Conservation (phyloP, 2,329 filamentous ascomycete genomes). For the Diaporthe helianthi region DNA sequence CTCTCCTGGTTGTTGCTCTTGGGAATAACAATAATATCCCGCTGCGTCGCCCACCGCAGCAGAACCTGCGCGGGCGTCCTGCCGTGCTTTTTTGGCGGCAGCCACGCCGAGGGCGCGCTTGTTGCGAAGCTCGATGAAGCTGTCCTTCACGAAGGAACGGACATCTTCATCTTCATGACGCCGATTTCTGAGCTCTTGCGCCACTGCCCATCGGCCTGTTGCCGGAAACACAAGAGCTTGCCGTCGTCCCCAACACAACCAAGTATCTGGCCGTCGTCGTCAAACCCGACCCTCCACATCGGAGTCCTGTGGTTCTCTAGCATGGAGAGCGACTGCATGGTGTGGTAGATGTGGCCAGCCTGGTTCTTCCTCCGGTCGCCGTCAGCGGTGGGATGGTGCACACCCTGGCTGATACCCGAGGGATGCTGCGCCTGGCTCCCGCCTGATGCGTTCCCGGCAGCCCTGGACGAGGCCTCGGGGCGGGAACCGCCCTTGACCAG, state of each 20-base stretch:
- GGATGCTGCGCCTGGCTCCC: slow-evolving; percentile 45
- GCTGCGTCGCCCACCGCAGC: slow-evolving; percentile 88
- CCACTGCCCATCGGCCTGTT: slow-evolving; percentile 64
- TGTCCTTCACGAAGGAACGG: slow-evolving; percentile 54
- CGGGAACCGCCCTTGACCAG: slow-evolving; percentile 47
- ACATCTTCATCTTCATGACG: slow-evolving; percentile 64
- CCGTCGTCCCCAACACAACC: slow-evolving; percentile 81
- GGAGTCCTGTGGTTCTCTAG: slow-evolving; percentile 73
- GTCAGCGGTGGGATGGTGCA: slow-evolving; percentile 56
- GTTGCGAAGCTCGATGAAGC: slow-evolving; percentile 80
- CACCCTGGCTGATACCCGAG: slow-evolving; percentile 59
- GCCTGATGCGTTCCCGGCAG: slow-evolving; percentile 13
- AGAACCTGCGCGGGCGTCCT: slow-evolving; percentile 83
- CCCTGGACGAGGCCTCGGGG: slow-evolving; percentile 26
- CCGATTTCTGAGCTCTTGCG: slow-evolving; percentile 66
- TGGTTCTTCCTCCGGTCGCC: slow-evolving; percentile 61
- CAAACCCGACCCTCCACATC: slow-evolving; percentile 78
- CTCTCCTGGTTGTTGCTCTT: slow-evolving; percentile 67
- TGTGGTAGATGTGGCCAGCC: slow-evolving; percentile 72
- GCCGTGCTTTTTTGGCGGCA: slow-evolving; percentile 73
- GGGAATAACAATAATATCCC: slow-evolving; percentile 80
- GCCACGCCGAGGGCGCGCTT: slow-evolving; percentile 66
- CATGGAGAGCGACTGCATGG: slow-evolving; percentile 67
- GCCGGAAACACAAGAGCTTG: slow-evolving; percentile 66
- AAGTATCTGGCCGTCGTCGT: slow-evolving; percentile 73